Evolutionary conservation across 257 asterid species (phyloP).

Genomic region (Solanum sitiens): DNA sequence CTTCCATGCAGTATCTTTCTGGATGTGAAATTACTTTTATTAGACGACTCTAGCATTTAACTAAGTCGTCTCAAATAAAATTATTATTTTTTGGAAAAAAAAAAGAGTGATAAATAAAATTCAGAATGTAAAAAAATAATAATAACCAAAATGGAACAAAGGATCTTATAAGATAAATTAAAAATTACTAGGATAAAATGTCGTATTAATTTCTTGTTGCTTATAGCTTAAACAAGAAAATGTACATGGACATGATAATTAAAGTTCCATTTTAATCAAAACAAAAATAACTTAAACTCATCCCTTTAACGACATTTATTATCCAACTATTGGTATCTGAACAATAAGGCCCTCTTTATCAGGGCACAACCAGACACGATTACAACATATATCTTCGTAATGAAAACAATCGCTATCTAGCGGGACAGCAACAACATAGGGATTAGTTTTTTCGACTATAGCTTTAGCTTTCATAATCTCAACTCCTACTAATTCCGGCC

Average conservation of each 20-base stretch:
- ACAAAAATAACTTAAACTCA: not conserved
- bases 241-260: too few species aligned
- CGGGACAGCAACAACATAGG: too few species aligned
- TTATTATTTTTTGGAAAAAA: rapidly evolving
- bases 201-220: not conserved
- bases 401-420: too few species aligned
- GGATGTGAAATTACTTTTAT: too few species aligned
- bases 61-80: not conserved
- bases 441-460: too few species aligned
- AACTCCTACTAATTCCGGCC: too few species aligned
- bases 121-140: too few species aligned
- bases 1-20: not conserved
- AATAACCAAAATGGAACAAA: not conserved
- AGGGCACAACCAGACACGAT: too few species aligned
- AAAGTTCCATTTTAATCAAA: not conserved
- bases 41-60: too few species aligned
- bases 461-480: too few species aligned
- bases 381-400: too few species aligned
- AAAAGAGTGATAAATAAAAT: not conserved
- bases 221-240: too few species aligned
- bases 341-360: not conserved
- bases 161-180: not conserved
- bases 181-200: not conserved
- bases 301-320: not conserved
- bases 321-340: not conserved